phyloP scores from a whole-genome alignment of 2,329 filamentous ascomycete species.

The Magnaporthiopsis rhizophila region DNA sequence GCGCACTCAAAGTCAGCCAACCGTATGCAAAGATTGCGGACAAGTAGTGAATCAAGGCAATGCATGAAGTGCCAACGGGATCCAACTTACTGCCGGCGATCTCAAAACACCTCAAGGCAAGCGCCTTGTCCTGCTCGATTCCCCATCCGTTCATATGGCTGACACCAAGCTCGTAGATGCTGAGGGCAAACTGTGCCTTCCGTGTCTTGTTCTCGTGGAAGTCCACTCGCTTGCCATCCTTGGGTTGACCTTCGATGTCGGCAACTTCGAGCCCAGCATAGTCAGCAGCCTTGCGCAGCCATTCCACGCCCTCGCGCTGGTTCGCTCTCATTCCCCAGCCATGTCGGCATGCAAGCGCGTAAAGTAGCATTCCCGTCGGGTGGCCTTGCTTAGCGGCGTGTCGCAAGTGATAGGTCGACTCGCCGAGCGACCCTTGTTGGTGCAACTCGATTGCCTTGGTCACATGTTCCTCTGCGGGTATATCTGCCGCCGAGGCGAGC shows the following conservation, averaged over 20 bases:
- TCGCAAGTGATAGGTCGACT: constrained; percentile 93
- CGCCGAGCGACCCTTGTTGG: constrained; percentile 76
- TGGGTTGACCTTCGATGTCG: constrained; percentile 63
- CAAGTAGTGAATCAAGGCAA: background rate
- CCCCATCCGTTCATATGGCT: constrained; percentile 99
- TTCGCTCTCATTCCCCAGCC: constrained; percentile 97
- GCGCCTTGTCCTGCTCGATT: constrained; percentile 80
- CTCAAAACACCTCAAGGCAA: constrained; percentile 90
- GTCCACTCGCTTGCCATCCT: constrained; percentile 56
- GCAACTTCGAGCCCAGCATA: constrained; percentile 74
- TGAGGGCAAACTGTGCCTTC: constrained; percentile 87
- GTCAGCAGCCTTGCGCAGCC: constrained; percentile 87
- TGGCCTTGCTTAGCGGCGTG: constrained; percentile 79
- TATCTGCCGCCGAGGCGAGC: constrained; percentile 54
- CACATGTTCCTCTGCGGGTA: constrained; percentile 81
- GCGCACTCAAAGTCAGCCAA: background rate
- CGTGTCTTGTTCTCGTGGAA: constrained; percentile 68
- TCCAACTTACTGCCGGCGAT: constrained; percentile 69
- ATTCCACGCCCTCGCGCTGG: constrained; percentile 79
- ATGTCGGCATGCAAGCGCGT: constrained; percentile 88
- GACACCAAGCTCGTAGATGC: constrained; percentile 92
- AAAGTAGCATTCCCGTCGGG: constrained; percentile 91
- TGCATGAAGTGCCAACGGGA: background rate
- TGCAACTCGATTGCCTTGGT: constrained; percentile 85
- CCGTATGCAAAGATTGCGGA: background rate